Evolutionary conservation across 2,329 filamentous ascomycete species (phyloP).

Genomic region (Fusarium luffae): DNA sequence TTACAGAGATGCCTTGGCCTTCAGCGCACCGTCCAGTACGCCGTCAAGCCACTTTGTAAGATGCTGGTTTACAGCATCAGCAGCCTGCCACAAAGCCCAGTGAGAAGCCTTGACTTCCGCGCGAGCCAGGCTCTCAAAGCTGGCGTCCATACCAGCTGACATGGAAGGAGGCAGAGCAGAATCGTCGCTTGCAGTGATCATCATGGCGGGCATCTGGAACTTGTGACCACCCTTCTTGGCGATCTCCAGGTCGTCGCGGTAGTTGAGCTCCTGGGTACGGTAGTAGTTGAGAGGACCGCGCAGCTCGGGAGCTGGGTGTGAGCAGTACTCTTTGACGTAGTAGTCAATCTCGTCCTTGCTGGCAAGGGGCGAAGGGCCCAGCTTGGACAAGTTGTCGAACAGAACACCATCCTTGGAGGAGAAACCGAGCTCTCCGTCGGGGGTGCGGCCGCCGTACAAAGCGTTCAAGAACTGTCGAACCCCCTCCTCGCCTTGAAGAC

Average conservation of each 20-base stretch:
- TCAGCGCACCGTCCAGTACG: constrained; percentile 50
- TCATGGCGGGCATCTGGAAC: constrained; percentile 74
- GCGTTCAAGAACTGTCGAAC: constrained; percentile 77
- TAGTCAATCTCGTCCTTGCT: constrained; percentile 77
- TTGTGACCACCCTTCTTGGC: constrained; percentile 64
- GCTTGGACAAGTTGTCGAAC: constrained; percentile 69
- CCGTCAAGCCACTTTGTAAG: constrained; percentile 74
- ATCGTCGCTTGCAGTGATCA: constrained; percentile 79
- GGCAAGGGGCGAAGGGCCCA: constrained; percentile 69
- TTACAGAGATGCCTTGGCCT: constrained; percentile 49
- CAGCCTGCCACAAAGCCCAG: constrained; percentile 84
- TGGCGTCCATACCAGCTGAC: constrained; percentile 75
- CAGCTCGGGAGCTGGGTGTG: constrained; percentile 68
- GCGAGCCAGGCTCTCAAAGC: constrained; percentile 72
- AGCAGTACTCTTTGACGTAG: constrained; percentile 78
- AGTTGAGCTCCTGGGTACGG: constrained; percentile 77
- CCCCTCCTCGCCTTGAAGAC: constrained; percentile 66
- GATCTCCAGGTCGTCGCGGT: constrained; percentile 75
- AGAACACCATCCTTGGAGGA: constrained; percentile 69
- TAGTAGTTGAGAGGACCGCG: constrained; percentile 92
- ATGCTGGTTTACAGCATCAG: constrained; percentile 74
- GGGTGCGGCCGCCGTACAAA: constrained; percentile 74
- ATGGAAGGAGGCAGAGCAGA: constrained; percentile 77
- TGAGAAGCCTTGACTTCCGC: constrained; percentile 76
- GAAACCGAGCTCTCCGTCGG: constrained; percentile 68